Evolutionary conservation across 2,329 filamentous ascomycete species (phyloP), one percentile per base, ranked within the genome.

Genomic region (Alternaria sp.): DNA sequence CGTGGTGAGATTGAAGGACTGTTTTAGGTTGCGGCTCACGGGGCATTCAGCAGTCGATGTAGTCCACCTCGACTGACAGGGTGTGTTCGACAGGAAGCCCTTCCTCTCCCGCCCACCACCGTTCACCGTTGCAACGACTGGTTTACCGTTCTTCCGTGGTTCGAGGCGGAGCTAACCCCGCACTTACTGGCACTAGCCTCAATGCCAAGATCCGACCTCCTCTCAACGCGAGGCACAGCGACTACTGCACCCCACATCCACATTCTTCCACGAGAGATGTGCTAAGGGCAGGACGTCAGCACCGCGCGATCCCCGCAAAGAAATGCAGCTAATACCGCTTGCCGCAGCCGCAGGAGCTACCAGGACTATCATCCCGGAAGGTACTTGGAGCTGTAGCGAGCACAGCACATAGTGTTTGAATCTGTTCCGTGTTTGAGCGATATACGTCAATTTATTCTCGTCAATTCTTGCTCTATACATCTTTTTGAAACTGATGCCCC

Each of bases 201-300:
- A 58, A 61, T 59, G 67, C 70, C 67, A 70, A 72, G 61, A 17
- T 31, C 28, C 51, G 34, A 54, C 56, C 62, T 65, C 63, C 66
- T 65, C 66, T 61, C 50, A 46, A 50, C 34, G 29, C 48, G 49
- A 61, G 46, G 51, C 58, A 58, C 53, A 49, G 14, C 50, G 40
- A 50, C 67, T 66, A 63, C 63, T 73, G 72, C 67, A 74, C 73
- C 73, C 72, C 73, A 76, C 72, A 76, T 72, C 64, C 66, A 64
- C 60, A 52, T 61, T 49, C 65, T 67, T 67, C 65, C 51, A 69
- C 63, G 56, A 64, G 51, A 34, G 45, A 61, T 37, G 50, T 24
- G 17, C 34, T 36, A 50, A 54, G 46, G 44, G 29, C 39, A 41
- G 52, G 59, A 66, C 64, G 60, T 66, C 64, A 69, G 54, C 54